These are phyloP conservation scores for Guadua angustifolia DNA, from an alignment of 176 grass and related monocot species.

Conservation along the genomic window DNA sequence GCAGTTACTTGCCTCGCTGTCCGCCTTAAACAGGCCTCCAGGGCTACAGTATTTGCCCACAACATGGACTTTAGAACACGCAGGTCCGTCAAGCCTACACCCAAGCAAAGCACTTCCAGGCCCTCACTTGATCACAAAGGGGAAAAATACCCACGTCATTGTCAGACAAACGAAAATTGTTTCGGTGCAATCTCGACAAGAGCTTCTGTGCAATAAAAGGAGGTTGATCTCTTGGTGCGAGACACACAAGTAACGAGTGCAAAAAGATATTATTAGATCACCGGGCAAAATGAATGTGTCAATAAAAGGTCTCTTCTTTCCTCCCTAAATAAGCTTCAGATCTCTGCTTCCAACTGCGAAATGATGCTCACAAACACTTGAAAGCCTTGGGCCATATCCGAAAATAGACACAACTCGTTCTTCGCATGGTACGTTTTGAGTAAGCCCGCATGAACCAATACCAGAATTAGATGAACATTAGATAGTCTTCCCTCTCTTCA, in stretches of 20 bases:
- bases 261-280: background rate
- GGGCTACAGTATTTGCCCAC: background rate
- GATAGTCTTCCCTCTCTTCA: background rate
- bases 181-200: background rate
- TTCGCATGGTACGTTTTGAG: slow-evolving; percentile 88
- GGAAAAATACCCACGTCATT: background rate
- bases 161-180: background rate
- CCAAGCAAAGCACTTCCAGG: background rate
- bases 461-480: slow-evolving; percentile 18
- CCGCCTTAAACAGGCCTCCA: background rate
- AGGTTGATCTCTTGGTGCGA: background rate
- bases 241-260: background rate
- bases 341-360: slow-evolving; percentile 72
- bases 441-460: slow-evolving; percentile 56
- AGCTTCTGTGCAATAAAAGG: background rate
- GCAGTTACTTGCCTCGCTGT: background rate
- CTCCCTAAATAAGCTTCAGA: background rate
- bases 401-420: slow-evolving; percentile 91
- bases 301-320: background rate
- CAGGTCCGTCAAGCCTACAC: background rate
- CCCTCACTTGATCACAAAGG: background rate
- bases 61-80: background rate
- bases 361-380: slow-evolving; percentile 92
- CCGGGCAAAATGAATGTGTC: background rate
- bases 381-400: slow-evolving; percentile 91